These are phyloP conservation scores for Podospora bellae-mahoneyi DNA, from an alignment of 495 filamentous ascomycete species.

Conservation along the genomic window DNA sequence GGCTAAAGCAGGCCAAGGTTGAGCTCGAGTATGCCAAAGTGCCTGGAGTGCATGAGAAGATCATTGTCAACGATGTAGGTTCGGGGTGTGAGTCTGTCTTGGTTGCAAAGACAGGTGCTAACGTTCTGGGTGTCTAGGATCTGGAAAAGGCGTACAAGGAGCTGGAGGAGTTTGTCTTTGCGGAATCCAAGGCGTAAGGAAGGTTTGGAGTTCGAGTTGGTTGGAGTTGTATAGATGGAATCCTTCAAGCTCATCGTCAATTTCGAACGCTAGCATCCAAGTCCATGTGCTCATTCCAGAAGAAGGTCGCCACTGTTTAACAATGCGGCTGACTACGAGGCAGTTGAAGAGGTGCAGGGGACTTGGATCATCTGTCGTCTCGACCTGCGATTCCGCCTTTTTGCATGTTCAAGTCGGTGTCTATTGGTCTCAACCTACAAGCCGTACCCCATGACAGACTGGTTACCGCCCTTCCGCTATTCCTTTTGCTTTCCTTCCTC, in stretches of 20 bases:
- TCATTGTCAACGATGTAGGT: slow-evolving; percentile 74
- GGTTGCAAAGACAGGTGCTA: background rate
- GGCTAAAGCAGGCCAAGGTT: slow-evolving; percentile 70
- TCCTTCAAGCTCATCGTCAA: background rate
- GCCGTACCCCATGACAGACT: too few relatives aligned
- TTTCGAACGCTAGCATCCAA: too few relatives aligned
- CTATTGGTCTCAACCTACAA: too few relatives aligned
- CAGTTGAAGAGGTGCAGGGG: too few relatives aligned
- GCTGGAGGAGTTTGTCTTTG: slow-evolving; percentile 62
- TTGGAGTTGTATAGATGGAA: background rate
- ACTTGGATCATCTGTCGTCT: too few relatives aligned
- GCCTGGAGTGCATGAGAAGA: slow-evolving; percentile 73
- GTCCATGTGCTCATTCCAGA: too few relatives aligned
- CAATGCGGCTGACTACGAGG: too few relatives aligned
- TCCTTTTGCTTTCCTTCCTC: too few relatives aligned
- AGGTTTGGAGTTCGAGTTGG: background rate
- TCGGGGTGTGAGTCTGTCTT: background rate
- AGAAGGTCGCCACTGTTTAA: too few relatives aligned
- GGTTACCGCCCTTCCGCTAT: too few relatives aligned
- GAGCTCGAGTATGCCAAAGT: slow-evolving; percentile 79
- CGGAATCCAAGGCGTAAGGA: background rate
- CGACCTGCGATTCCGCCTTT: too few relatives aligned
- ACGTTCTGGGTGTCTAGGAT: slow-evolving; percentile 38
- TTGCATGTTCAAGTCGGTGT: too few relatives aligned
- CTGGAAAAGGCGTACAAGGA: slow-evolving; percentile 79